Conservation (phyloP, 371 early-diverging fungal species). For the Mortierella sp. region DNA sequence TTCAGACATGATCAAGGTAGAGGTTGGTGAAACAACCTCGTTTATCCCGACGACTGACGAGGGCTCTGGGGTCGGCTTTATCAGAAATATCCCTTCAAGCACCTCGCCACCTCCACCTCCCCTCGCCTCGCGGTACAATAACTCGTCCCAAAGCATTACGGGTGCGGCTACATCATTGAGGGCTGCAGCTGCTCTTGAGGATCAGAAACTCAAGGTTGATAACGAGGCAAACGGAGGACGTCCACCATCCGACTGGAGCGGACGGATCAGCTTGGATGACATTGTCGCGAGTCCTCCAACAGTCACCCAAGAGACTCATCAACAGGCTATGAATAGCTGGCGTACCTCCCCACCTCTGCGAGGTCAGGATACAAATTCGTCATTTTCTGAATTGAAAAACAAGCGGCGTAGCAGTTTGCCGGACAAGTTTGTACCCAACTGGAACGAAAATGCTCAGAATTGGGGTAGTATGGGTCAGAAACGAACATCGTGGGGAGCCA, state of each 20-base stretch:
- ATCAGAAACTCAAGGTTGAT: slow-evolving; percentile 4
- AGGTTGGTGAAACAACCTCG: slow-evolving; percentile 39
- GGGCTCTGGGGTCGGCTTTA: slow-evolving; percentile 35
- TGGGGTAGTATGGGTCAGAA: slow-evolving; percentile 50
- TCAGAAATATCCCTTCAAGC: slow-evolving; percentile 22
- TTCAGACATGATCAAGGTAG: slow-evolving; percentile 51
- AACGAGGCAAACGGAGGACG: background rate
- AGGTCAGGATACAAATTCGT: slow-evolving; percentile 5
- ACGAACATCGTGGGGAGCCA: slow-evolving; percentile 42
- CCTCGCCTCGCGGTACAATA: slow-evolving; percentile 3
- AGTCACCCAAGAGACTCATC: slow-evolving; percentile 13
- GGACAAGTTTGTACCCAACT: slow-evolving; percentile 49
- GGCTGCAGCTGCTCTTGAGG: slow-evolving; percentile 20
- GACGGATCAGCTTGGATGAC: slow-evolving; percentile 43
- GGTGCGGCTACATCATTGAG: slow-evolving; percentile 31
- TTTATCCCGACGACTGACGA: slow-evolving; percentile 29
- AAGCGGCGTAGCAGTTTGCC: slow-evolving; percentile 52
- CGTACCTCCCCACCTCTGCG: slow-evolving; percentile 37
- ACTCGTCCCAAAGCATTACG: slow-evolving; percentile 22
- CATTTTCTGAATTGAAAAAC: slow-evolving; percentile 36
- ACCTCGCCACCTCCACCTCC: slow-evolving; percentile 13
- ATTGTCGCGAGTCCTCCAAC: slow-evolving; percentile 23
- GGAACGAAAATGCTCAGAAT: slow-evolving; percentile 39
- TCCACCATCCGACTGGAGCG: slow-evolving; percentile 26
- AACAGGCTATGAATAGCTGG: slow-evolving; percentile 51